A percentile compares a stretch with the other conserved stretches of the same genome.
Evolutionary conservation across 345 rosid species (phyloP).

Genomic region (Rhizophora apiculata): DNA sequence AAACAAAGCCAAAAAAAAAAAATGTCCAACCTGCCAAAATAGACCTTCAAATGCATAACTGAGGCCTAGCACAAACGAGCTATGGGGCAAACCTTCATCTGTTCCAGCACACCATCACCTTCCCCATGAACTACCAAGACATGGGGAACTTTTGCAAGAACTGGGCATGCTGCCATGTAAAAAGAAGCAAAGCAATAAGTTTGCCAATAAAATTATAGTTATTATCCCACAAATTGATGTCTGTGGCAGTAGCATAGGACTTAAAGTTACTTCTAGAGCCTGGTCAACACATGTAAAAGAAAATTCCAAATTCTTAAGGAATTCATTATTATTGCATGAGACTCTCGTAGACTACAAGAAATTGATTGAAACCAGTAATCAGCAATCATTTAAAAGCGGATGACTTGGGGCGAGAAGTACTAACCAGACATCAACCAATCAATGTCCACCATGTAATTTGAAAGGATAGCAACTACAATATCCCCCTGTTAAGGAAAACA

Average conservation of each 20-base stretch:
- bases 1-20: slow-evolving; percentile 11
- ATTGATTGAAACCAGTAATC: background rate
- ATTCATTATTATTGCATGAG: background rate
- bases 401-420: slow-evolving; percentile 6
- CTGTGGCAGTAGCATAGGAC: background rate
- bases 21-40: slow-evolving; percentile 1
- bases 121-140: slow-evolving; percentile 92
- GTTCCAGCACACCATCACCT: slow-evolving; percentile 66
- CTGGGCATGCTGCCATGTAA: slow-evolving; percentile 62
- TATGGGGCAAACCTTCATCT: slow-evolving; percentile 62
- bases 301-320: slow-evolving; percentile 1
- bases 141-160: slow-evolving; percentile 59
- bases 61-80: background rate
- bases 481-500: slow-evolving; percentile 56
- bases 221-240: background rate
- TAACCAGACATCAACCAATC: slow-evolving; percentile 77
- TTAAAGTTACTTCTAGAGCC: background rate
- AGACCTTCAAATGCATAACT: background rate
- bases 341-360: background rate
- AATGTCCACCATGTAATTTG: slow-evolving; percentile 92
- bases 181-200: background rate
- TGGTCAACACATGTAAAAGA: background rate
- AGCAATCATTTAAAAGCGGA: background rate
- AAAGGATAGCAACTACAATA: slow-evolving; percentile 59
- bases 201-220: background rate